Conservation (phyloP, 2,329 filamentous ascomycete species). For the Verticillium longisporum region DNA sequence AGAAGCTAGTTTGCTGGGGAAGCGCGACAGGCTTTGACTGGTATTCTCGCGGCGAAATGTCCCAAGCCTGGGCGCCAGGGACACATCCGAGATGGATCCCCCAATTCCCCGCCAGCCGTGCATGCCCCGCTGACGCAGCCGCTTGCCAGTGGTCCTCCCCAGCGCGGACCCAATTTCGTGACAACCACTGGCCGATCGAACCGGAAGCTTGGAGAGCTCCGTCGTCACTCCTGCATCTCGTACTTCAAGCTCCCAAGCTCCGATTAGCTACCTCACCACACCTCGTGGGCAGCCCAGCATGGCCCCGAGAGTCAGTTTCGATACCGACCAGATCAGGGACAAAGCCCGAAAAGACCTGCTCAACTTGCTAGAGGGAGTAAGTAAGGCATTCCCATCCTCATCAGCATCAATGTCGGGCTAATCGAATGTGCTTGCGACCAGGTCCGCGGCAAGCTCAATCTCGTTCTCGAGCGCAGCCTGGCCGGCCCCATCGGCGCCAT, state of each 20-base stretch:
- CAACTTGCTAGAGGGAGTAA: slow-evolving; percentile 88
- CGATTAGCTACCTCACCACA: not conserved
- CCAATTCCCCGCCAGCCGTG: not conserved
- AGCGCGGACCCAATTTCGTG: not conserved
- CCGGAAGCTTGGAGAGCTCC: not conserved
- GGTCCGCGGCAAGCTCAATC: slow-evolving; percentile 98
- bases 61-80: no score
- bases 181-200: not conserved
- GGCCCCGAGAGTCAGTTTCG: slow-evolving; percentile 66
- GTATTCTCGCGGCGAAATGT: no score
- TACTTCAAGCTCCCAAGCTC: not conserved
- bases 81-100: not conserved
- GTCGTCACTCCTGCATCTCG: slow-evolving; percentile 8
- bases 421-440: slow-evolving; percentile 27
- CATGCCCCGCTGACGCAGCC: not conserved
- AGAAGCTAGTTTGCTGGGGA: no score
- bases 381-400: slow-evolving; percentile 30
- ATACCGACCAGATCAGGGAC: slow-evolving; percentile 67
- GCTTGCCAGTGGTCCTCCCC: not conserved
- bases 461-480: slow-evolving; percentile 85
- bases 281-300: slow-evolving; percentile 51
- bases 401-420: not conserved
- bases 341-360: slow-evolving; percentile 85
- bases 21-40: no score
- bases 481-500: slow-evolving; percentile 86